Conservation (phyloP, 345 rosid species). For the Aethionema arabicum region DNA sequence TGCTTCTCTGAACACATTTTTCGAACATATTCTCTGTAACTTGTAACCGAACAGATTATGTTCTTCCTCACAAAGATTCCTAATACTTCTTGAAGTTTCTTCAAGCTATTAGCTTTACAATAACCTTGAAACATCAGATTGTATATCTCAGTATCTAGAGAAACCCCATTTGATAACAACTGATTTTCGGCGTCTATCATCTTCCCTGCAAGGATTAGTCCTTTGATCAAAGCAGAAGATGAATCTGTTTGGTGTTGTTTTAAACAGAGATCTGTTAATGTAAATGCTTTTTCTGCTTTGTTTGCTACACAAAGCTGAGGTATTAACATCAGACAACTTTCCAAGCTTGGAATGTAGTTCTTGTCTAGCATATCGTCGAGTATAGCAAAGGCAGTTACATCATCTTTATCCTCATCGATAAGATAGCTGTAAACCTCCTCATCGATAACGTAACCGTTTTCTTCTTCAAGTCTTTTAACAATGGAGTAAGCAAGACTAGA, state of each 20-base stretch:
- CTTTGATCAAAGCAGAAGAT: constrained; percentile 46
- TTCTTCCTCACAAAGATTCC: constrained; percentile 50
- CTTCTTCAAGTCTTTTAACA: constrained; percentile 46
- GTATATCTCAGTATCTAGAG: constrained; percentile 39
- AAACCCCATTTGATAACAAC: constrained; percentile 41
- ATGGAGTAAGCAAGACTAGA: constrained; percentile 41
- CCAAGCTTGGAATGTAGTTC: constrained; percentile 39
- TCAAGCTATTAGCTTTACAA: constrained; percentile 44
- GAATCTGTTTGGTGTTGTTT: constrained; percentile 37
- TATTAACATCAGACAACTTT: constrained; percentile 46
- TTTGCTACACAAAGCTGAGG: constrained; percentile 49
- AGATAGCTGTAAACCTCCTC: constrained; percentile 45
- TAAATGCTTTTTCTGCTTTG: constrained; percentile 40
- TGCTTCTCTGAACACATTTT: constrained; percentile 52
- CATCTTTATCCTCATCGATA: constrained; percentile 44
- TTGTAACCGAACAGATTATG: constrained; percentile 41
- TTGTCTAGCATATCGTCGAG: constrained; percentile 42
- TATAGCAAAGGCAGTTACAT: constrained; percentile 43
- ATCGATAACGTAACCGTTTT: constrained; percentile 46
- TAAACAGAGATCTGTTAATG: constrained; percentile 36
- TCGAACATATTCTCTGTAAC: constrained; percentile 50
- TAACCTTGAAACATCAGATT: constrained; percentile 48
- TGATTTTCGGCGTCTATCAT: constrained; percentile 49
- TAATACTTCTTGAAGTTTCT: constrained; percentile 46
- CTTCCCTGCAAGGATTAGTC: constrained; percentile 52